These are phyloP conservation scores for Suhomyces bokatorum DNA, from an alignment of 1,139 yeast genomes.

Conservation along the genomic window DNA sequence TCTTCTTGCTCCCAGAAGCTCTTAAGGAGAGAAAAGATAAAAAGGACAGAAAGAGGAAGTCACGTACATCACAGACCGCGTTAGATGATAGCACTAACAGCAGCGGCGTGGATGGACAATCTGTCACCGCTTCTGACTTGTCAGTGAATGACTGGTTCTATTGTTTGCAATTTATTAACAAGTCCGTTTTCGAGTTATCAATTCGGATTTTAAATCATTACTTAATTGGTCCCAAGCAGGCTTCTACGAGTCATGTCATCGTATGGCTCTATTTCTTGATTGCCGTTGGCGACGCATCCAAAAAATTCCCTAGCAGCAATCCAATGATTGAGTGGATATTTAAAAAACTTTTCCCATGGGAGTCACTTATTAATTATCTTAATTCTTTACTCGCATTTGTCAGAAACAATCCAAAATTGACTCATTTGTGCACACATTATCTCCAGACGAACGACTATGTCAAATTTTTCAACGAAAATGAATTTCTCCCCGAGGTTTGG, in stretches of 20 bases:
- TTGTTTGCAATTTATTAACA: conserved; percentile 55
- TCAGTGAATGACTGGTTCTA: conserved; percentile 60
- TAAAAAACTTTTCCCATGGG: conserved; percentile 65
- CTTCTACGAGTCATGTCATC: conserved; percentile 67
- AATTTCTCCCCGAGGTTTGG: conserved; percentile 74
- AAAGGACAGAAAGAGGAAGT: conserved; percentile 62
- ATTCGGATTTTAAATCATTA: conserved; percentile 66
- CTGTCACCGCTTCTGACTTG: conserved; percentile 45
- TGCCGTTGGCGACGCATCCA: conserved; percentile 60
- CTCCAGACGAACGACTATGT: conserved; percentile 34
- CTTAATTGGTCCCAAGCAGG: conserved; percentile 66
- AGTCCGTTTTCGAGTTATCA: conserved; percentile 65
- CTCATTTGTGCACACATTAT: conserved; percentile 28
- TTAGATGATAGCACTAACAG: conserved; percentile 19
- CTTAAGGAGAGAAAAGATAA: conserved; percentile 69
- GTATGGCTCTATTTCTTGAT: conserved; percentile 72
- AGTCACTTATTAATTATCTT: conserved; percentile 58
- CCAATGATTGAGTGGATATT: conserved; percentile 54
- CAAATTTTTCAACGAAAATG: conserved; percentile 52
- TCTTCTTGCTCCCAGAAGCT: conserved; percentile 70
- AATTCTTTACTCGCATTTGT: conserved; percentile 49
- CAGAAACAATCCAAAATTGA: conserved; percentile 29
- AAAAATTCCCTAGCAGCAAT: conserved; percentile 46
- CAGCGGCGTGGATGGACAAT: conserved; percentile 29
- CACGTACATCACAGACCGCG: conserved; percentile 30